Evolutionary conservation across 495 filamentous ascomycete species (phyloP), one percentile per base, ranked within the genome.

Genomic region (Lasiosphaeria hispida): DNA sequence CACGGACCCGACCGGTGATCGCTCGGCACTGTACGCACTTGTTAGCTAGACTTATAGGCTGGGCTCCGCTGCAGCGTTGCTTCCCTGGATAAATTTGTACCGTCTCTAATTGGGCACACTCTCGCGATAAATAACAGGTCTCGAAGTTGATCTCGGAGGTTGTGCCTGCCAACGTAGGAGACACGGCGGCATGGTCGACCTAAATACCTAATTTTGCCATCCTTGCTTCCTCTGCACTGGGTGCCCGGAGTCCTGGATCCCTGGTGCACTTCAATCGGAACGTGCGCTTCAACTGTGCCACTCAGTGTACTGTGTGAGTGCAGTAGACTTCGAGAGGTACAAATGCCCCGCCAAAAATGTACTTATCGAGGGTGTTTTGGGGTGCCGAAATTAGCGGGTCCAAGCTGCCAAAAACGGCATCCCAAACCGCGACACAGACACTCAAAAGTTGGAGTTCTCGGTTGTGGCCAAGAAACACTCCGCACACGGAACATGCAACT

Each of bases 301-400:
- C 47, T 42, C 11, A 53, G 18, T 43, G 36, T 55, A 55, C 34
- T 36, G 40, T 47, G 39, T 37, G 11, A 10, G 39, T 54, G 51
- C 39, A 42, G 53, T 55, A 40, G 40, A 55, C 40, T 55, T 55
- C 23, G 53, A 55, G 53, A 37, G 53, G 41, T 55, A 57, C 42
- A 48, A 15, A 57, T 48, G 43, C 30, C 43, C 54, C 54, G 34
- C 54, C 33, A 57, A 57, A 57, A 48, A 57, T 53, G 30, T 38
- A 57, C 54, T 39, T 57, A 42, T 57, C 54, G 54, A 48, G 42
- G 54, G 54, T 57, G 43, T 57, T 57, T 48, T 57, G 42, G 54
- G 54, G 54, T 57, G 11, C 54, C 23, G 23, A 30, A 30, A 30
- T 30, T 30, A 5, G 23, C 23, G 5, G 23, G 23, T 30, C 23